A percentile compares a stretch with the other conserved stretches of the same genome.
Conservation (phyloP, 2,329 filamentous ascomycete species). For the Bretziella fagacearum region DNA sequence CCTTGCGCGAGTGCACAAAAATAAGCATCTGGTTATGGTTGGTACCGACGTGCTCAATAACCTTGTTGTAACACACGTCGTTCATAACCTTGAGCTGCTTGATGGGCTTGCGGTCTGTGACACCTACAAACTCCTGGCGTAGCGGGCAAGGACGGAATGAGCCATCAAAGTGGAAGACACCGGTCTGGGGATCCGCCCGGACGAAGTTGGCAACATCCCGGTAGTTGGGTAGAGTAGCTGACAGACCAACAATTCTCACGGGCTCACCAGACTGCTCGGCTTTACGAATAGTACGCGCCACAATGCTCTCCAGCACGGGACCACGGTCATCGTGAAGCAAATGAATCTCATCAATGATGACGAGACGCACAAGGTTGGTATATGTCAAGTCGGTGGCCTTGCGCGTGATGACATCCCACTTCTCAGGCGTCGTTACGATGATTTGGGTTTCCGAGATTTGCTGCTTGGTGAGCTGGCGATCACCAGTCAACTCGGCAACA, state of each 20-base stretch:
- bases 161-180: slow-evolving; percentile 90
- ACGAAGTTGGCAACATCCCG: slow-evolving; percentile 90
- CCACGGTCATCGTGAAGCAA: slow-evolving; percentile 93
- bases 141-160: slow-evolving; percentile 86
- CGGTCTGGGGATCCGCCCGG: slow-evolving; percentile 69
- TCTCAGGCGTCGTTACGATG: slow-evolving; percentile 95
- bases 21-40: slow-evolving; percentile 97
- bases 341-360: slow-evolving; percentile 98
- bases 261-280: slow-evolving; percentile 89
- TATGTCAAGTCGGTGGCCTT: slow-evolving; percentile 96
- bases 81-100: slow-evolving; percentile 99
- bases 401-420: slow-evolving; percentile 97
- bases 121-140: slow-evolving; percentile 91
- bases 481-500: slow-evolving; percentile 90
- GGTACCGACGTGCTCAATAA: slow-evolving; percentile 85
- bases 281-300: slow-evolving; percentile 80
- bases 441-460: slow-evolving; percentile 96
- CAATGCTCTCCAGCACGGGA: slow-evolving; percentile 90
- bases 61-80: slow-evolving; percentile 94
- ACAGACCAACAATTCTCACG: slow-evolving; percentile 80
- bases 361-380: slow-evolving; percentile 85
- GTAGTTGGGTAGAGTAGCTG: slow-evolving; percentile 92
- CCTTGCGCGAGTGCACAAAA: slow-evolving; percentile 95
- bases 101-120: slow-evolving; percentile 95
- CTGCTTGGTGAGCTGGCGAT: slow-evolving; percentile 94